Percentiles rank a stretch among this genome's conserved stretches.
These are phyloP conservation scores for Candida coquimbonensis DNA, from an alignment of 805 yeast genomes.

Conservation along the genomic window DNA sequence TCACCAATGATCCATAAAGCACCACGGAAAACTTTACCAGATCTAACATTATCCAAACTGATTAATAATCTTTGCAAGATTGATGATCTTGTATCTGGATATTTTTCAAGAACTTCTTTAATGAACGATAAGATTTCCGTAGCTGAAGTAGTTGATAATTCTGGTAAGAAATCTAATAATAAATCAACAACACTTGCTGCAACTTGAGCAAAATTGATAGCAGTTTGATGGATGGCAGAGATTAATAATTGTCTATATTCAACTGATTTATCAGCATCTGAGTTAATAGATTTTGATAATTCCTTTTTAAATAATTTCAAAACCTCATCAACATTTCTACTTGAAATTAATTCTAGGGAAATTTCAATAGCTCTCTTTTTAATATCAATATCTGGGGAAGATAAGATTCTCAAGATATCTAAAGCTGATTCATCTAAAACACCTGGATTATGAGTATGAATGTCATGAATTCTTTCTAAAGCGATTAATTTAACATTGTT, in stretches of 20 bases:
- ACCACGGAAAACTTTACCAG: constrained; percentile 89
- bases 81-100: constrained; percentile 66
- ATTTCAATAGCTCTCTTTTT: constrained; percentile 82
- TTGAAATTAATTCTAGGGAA: constrained; percentile 70
- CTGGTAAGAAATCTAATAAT: constrained; percentile 78
- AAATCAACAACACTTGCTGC: constrained; percentile 88
- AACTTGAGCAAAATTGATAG: constrained; percentile 81
- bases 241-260: constrained; percentile 88
- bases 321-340: constrained; percentile 90
- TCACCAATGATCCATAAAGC: constrained; percentile 97
- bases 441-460: constrained; percentile 72
- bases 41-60: constrained; percentile 60
- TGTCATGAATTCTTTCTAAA: constrained; percentile 73
- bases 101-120: constrained; percentile 89
- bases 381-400: constrained; percentile 88
- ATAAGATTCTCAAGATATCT: constrained; percentile 78
- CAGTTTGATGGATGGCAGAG: constrained; percentile 82
- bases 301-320: constrained; percentile 89
- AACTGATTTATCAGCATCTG: constrained; percentile 67
- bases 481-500: constrained; percentile 92
- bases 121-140: constrained; percentile 85
- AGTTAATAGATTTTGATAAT: constrained; percentile 61
- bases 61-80: constrained; percentile 57
- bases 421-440: constrained; percentile 74
- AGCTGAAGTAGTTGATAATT: constrained; percentile 79